Evolutionary conservation across 176 grass and related monocot species (phyloP), one percentile per base, ranked within the genome.

Genomic region (Eleusine coracana): DNA sequence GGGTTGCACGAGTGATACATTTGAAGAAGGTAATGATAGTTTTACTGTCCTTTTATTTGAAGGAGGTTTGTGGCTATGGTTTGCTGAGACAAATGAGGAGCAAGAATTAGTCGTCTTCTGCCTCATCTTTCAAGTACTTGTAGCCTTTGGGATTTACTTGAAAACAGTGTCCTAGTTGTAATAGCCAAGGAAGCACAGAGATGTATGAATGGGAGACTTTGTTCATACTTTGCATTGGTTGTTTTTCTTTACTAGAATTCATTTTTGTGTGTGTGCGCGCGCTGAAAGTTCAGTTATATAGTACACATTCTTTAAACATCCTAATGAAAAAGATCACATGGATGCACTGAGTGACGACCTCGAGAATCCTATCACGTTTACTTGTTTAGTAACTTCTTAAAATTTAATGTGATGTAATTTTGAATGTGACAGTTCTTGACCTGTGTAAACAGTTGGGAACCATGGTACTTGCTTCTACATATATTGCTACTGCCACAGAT

Each of bases 191-290:
- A 18, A 66, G 31, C 40, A 31, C n/a, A 18, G 27, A 85, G 25
- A 65, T 76, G 54, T 85, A 71, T 89, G 70, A 46, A 85, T 70
- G 13, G 21, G 15, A 38, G 31, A 73, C 62, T 45, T 27, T 81
- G 5, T 37, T 31, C 18, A 76, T 75, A 10, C 7, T 74, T 69
- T 41, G 4, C 6, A 68, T 69, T 7, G 4, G 2, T 8, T 62
- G 7, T 58, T n/a, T 31, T 10, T 68, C 16, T 28, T 25, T 9
- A 6, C 7, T 59, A 27, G 25, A 28, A 27, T 28, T 62, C 23
- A 12, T 69, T 34, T 34, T 34, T 34, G n/a, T 58, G n/a, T 23
- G 23, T 52, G 6, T 66, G 58, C 25, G 25, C 25, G 25, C 25
- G 25, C 14, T 79, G 27, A 58, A 59, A 73, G 13, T 34, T 78